Base-by-base conservation (phyloP, 73 alveolate genomes). In the Paramecium bursaria region DNA sequence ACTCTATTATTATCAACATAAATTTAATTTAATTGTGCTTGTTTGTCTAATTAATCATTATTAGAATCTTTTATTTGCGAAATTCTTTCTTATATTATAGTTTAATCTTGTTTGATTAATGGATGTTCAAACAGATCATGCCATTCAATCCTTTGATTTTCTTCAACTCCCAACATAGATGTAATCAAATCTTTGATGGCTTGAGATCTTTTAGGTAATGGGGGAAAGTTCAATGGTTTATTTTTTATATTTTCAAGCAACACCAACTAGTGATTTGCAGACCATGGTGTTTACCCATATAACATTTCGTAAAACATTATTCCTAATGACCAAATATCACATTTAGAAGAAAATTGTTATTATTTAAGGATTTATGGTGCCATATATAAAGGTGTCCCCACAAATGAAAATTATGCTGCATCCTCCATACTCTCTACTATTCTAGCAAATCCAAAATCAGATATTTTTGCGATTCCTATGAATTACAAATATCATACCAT, bases 241-340 rank as follows among this genome's bases (percentile, higher is more conserved):
- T 55, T 79, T 30, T 61, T 79, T 5, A 79, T 79, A 19, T 79
- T 31, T 15, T 79, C 85, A 19, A 79, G 55, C 25, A 79, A 39
- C 25, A 54, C 89, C 3, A 42, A 10, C 39, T 61, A 44, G 50
- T 44, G 51, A 3, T 60, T 55, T 7, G 74, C 89, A 3, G 73
- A 53, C 89, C 89, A 79, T 5, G 89, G 89, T 19, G 82, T 60
- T n/a, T 73, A 30, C 2, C 89, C 89, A 17, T 79, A 79, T 19
- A 79, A 74, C 73, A 85, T 46, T 44, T 85, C 91, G 30, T 73
- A 85, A 46, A 67, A 85, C 77, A 85, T 48, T 15, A 73, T 85
- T 0, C 91, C 91, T 6, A 85, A 19, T 0, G 91, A 85, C 91
- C 91, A 85, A 49, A 85, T 74, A 46, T 85, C 91, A 73, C 91